phyloP scores from a whole-genome alignment of 371 early-diverging fungal genomes.

The Cladochytrium tenue region DNA sequence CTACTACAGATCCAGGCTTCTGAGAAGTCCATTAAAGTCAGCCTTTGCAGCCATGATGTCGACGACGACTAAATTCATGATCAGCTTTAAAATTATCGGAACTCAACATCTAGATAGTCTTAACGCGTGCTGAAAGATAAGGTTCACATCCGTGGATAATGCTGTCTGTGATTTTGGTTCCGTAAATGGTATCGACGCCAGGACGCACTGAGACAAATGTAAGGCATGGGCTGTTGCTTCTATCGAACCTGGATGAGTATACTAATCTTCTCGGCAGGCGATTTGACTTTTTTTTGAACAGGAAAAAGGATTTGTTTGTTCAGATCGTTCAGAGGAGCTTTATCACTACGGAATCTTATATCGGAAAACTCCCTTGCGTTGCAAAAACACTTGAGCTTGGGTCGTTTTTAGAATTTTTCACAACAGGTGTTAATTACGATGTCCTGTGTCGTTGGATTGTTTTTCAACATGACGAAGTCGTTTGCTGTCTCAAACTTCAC shows the following conservation, averaged over 20 bases:
- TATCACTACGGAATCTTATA: constrained; percentile 43
- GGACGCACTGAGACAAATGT: constrained; percentile 22
- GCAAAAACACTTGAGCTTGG: constrained; percentile 36
- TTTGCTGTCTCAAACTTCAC: constrained; percentile 37
- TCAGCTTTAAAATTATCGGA: not conserved
- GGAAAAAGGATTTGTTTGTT: constrained; percentile 44
- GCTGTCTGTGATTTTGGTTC: constrained; percentile 23
- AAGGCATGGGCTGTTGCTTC: not conserved
- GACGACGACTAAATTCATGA: constrained; percentile 21
- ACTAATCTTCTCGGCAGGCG: constrained; percentile 41
- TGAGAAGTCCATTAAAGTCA: constrained; percentile 17
- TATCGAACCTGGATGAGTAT: constrained; percentile 43
- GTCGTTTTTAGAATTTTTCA: not conserved
- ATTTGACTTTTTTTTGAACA: constrained; percentile 35
- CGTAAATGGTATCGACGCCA: constrained; percentile 32
- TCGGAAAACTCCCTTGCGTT: constrained; percentile 45
- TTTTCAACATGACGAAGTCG: constrained; percentile 19
- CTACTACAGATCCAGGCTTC: constrained; percentile 4
- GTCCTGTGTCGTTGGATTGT: constrained; percentile 13
- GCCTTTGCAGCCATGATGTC: constrained; percentile 23
- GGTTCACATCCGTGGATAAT: constrained; percentile 21
- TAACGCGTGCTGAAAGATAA: constrained; percentile 27
- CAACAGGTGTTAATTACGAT: constrained; percentile 21
- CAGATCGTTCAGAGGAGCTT: constrained; percentile 40
- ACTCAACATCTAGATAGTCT: constrained; percentile 35